Evolutionary conservation across 2,329 filamentous ascomycete genomes (phyloP), one percentile per base, ranked within the genome.

Genomic region (Remersonia thermophila): DNA sequence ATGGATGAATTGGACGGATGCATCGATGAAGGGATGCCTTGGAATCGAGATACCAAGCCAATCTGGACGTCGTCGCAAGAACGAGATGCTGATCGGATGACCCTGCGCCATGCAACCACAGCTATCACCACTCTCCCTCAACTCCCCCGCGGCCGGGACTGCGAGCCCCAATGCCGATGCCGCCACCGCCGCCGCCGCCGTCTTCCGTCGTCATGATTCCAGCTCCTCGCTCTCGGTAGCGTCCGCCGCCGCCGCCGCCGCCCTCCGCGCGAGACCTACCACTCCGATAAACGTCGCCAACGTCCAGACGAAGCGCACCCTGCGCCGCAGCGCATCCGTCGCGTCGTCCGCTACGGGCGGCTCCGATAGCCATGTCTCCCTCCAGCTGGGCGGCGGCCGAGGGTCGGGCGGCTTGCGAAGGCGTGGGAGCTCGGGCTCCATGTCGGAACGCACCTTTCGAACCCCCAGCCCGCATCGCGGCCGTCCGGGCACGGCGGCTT

Each of bases 361-460:
- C 2, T 42, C 44, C 12, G 38, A 45, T 16, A 12, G n/a, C 11
- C 38, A 23, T 9, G 20, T 23, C 20, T 9, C 5, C 5, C 20
- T 23, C 9, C 20, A 5, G 9, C 20, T 38, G 4, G 38, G 36
- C 15, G 35, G 42, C 3, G 62, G n/a, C n/a, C n/a, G n/a, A n/a
- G n/a, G n/a, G n/a, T n/a, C n/a, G n/a, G n/a, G n/a, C n/a, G n/a
- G 63, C 35, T 61, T 87, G 42, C 69, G 78, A 43, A 68, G 83
- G 50, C 67, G 71, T 27, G 71, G 67, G 37, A 93, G 87, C 59
- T 72, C 72, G 18, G 71, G 77, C 15, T 94, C 86, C 33, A 93
- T 96, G 87, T 80, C 75, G 20, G 83, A 89, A 55, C 75, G 89
- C 39, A 87, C 85, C 1, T 94, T 95, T 57, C 77, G 87, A 47